phyloP scores from a whole-genome alignment of 2,329 filamentous ascomycete species.

The Penicillium aurantiogriseum region DNA sequence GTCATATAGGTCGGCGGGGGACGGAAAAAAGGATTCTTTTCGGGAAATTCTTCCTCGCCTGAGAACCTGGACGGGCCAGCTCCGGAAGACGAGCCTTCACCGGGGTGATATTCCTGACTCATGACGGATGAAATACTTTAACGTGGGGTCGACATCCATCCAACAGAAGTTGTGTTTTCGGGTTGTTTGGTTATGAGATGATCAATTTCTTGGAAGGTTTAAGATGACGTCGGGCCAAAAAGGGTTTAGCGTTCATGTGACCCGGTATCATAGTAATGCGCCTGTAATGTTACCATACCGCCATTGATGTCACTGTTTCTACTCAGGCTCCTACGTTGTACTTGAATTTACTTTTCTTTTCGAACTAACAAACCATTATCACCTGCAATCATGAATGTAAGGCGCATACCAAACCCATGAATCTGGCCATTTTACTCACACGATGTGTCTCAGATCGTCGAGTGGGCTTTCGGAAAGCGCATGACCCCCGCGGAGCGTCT shows the following conservation, averaged over 20 bases:
- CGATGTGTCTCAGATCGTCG: slow-evolving; percentile 68
- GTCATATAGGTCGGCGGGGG: slow-evolving; percentile 73
- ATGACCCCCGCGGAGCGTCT: slow-evolving; percentile 79
- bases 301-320: slow-evolving; percentile 30
- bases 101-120: slow-evolving; percentile 45
- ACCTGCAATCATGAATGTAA: slow-evolving; percentile 42
- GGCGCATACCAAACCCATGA: slow-evolving; percentile 4
- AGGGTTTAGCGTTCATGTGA: slow-evolving; percentile 30
- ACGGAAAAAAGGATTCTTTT: slow-evolving; percentile 30
- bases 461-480: slow-evolving; percentile 99
- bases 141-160: slow-evolving; percentile 17
- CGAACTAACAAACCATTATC: background rate
- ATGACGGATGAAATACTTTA: slow-evolving; percentile 28
- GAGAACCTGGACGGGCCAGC: slow-evolving; percentile 38
- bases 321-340: slow-evolving; percentile 8
- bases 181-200: slow-evolving; percentile 19
- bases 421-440: slow-evolving; percentile 7
- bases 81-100: slow-evolving; percentile 33
- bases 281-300: slow-evolving; percentile 15
- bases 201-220: slow-evolving; percentile 21
- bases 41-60: slow-evolving; percentile 27
- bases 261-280: slow-evolving; percentile 15
- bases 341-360: slow-evolving; percentile 1
- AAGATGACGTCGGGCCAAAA: slow-evolving; percentile 22
- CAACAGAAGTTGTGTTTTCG: slow-evolving; percentile 6